Evolutionary conservation across 202 grass and related monocot species (phyloP).

Genomic region (Setaria italica): DNA sequence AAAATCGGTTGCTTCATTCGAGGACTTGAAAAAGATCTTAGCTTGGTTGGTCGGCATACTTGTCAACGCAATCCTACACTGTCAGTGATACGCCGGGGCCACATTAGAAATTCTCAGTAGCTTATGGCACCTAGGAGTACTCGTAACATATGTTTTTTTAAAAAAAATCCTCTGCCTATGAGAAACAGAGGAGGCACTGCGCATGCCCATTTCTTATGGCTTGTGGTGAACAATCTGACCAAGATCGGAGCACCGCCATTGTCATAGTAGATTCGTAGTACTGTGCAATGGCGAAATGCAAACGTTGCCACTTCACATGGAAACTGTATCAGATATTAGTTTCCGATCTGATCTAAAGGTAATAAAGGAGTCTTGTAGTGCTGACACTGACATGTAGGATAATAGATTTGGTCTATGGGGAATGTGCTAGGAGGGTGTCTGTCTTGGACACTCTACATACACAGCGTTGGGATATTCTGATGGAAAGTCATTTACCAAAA

Average conservation of each 20-base stretch:
- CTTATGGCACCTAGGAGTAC: neutral
- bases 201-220: neutral
- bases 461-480: conserved; percentile 41
- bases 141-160: neutral
- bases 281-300: neutral
- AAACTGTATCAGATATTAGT: neutral
- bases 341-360: neutral
- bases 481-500: neutral
- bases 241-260: neutral
- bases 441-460: neutral
- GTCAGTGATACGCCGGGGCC: neutral
- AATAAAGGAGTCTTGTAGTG: neutral
- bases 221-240: conserved; percentile 2
- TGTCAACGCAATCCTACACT: conserved; percentile 3
- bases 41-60: neutral
- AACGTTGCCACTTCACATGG: neutral
- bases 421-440: conserved; percentile 8
- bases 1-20: neutral
- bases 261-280: neutral
- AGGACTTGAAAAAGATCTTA: neutral
- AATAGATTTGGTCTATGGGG: neutral
- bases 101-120: neutral
- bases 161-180: neutral
- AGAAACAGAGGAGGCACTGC: neutral
- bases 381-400: conserved; percentile 22